These are phyloP conservation scores for Globisporangium cylindrosporum DNA, from an alignment of 352 stramenopile species.

Conservation along the genomic window DNA sequence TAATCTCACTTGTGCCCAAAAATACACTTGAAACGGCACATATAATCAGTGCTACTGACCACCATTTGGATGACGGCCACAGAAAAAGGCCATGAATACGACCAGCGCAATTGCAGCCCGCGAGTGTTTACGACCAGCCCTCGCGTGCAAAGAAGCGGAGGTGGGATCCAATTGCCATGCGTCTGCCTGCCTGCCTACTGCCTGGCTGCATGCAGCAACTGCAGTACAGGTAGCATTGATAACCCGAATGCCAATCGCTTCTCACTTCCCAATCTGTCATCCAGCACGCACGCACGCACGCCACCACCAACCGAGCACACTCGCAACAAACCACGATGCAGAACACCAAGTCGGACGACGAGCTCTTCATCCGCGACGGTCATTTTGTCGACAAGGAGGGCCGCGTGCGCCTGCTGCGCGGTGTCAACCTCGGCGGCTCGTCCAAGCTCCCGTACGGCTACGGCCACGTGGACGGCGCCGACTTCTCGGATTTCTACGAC, in stretches of 20 bases:
- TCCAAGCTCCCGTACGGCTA: conserved; percentile 82
- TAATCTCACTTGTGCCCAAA: not conserved
- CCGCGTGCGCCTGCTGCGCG: conserved; percentile 70
- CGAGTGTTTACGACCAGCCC: conserved; percentile 1
- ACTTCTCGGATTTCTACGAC: conserved; percentile 48
- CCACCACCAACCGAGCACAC: not conserved
- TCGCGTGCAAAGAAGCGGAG: not conserved
- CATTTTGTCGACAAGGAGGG: conserved; percentile 81
- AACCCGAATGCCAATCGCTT: not conserved
- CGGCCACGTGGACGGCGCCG: conserved; percentile 37
- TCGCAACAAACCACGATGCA: not conserved
- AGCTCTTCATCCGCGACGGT: conserved; percentile 48
- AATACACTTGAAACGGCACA: not conserved
- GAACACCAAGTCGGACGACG: conserved; percentile 7
- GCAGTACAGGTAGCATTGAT: no score
- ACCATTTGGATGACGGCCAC: not conserved
- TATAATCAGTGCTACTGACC: not conserved
- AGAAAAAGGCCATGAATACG: not conserved
- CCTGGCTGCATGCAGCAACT: no score
- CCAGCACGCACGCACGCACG: not conserved
- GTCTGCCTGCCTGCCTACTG: no score
- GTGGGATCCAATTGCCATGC: not conserved
- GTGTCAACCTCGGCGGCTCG: conserved; percentile 87
- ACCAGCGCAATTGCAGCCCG: conserved; percentile 5
- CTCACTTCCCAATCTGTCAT: not conserved